phyloP scores from a whole-genome alignment of 108 stramenopile genomes.

The Conticribra weissflogii region DNA sequence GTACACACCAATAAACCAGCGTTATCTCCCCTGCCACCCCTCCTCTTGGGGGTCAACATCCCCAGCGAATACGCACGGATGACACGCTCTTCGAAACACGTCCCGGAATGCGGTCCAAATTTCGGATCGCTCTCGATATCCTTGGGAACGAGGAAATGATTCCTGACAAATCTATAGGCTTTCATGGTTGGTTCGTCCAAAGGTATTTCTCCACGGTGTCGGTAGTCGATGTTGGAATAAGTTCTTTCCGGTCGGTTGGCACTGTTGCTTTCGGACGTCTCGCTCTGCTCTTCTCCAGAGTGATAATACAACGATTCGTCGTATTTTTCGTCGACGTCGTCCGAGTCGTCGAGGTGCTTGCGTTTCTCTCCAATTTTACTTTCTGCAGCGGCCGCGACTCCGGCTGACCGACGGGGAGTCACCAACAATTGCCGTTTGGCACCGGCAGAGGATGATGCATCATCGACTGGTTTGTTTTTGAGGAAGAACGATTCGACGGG shows the following conservation, averaged over 20 bases:
- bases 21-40: not conserved
- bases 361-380: not conserved
- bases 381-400: too few relatives aligned
- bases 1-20: conserved; percentile 35
- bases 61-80: conserved; percentile 65
- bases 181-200: conserved; percentile 29
- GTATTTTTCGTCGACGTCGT: not conserved
- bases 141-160: conserved; percentile 59
- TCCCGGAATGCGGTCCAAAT: conserved; percentile 71
- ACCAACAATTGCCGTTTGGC: too few relatives aligned
- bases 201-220: conserved; percentile 47
- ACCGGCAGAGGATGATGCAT: too few relatives aligned
- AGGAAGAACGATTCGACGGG: too few relatives aligned
- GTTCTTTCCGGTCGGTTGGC: conserved; percentile 58
- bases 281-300: conserved; percentile 32
- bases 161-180: conserved; percentile 59
- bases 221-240: conserved; percentile 64
- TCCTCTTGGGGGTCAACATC: conserved; percentile 35
- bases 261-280: conserved; percentile 10
- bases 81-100: conserved; percentile 75
- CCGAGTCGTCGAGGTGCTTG: not conserved
- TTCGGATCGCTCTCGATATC: conserved; percentile 60
- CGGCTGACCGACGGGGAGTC: too few relatives aligned
- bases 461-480: too few relatives aligned
- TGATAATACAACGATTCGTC: conserved; percentile 21